These are phyloP conservation scores for Dendrocalamus latiflorus DNA, from an alignment of 202 grass and related monocot species.

Conservation along the genomic window DNA sequence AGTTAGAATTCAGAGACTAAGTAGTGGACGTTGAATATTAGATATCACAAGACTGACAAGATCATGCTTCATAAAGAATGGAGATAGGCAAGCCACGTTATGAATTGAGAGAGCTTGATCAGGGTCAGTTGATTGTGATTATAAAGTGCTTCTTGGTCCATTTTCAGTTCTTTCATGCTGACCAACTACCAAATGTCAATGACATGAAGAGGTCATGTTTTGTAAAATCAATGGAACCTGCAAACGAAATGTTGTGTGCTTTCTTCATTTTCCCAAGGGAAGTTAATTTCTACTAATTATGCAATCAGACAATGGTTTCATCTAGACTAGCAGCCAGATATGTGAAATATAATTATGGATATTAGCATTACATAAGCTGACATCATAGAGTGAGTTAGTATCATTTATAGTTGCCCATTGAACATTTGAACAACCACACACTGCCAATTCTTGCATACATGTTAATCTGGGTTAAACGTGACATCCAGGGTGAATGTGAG, in stretches of 20 bases:
- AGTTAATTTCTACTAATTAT: too few species aligned
- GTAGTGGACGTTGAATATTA: too few species aligned
- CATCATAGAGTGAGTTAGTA: not conserved
- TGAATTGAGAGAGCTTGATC: not conserved
- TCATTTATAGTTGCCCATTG: too few species aligned
- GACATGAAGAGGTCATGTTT: not conserved
- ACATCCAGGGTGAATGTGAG: constrained; percentile 86
- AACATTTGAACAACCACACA: constrained; percentile 4
- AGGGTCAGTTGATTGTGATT: not conserved
- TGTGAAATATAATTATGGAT: not conserved
- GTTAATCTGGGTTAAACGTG: constrained; percentile 33
- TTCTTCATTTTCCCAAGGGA: too few species aligned
- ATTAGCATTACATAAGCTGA: not conserved
- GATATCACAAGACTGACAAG: too few species aligned
- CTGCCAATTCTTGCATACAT: constrained; percentile 7
- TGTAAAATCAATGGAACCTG: constrained; percentile 1
- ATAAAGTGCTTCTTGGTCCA: not conserved
- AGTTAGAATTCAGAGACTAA: not conserved
- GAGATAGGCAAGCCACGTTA: not conserved
- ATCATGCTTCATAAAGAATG: not conserved
- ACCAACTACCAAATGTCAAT: not conserved
- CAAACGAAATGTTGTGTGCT: not conserved
- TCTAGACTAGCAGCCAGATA: not conserved
- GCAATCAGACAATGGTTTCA: not conserved
- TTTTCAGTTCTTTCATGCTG: constrained; percentile 10